Evolutionary conservation across 2,329 filamentous ascomycete species (phyloP), one percentile per base, ranked within the genome.

Genomic region (Paecilomyces niveus): DNA sequence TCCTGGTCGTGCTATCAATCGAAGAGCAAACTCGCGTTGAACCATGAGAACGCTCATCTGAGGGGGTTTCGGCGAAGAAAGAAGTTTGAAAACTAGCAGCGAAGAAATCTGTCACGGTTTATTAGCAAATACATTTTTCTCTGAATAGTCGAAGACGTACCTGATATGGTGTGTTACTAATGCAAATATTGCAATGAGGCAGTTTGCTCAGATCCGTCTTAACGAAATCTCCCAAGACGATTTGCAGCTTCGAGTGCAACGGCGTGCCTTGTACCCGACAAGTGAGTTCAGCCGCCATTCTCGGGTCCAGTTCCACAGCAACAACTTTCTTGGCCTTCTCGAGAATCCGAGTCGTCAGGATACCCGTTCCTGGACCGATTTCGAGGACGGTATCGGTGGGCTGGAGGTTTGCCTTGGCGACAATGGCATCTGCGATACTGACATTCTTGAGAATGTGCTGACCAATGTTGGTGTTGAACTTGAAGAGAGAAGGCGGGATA

Each of bases 201-300:
- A 52, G 50, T 52, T 52, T 29, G 50, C 87, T 86, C 21, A 92
- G 79, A 60, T 89, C 86, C 9, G 89, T 89, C 79, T 97, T 97
- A 74, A 97, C 95, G 53, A 93, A 90, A 75, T 97, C 94, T 50
- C 94, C 94, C 7, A 99, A 80, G 55, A 97, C 79, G 39, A 97
- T 86, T 66, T 97, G 92, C 39, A 99, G 79, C 64, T 90, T 86
- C 72, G 90, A 92, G 71, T 90, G 88, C 65, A 88, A 83, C 0
- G 92, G 90, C 51, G 88, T 95, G 21, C 91, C 92, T 75, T 97
- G 92, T 8, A 97, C 92, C 68, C 93, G 89, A 77, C 95, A 92
- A 53, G 90, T 94, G 62, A 97, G 84, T 77, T 97, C 94, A 59
- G 93, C 93, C 11, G 91, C 92, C 94, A 97, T 97, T 70, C 94